Evolutionary conservation across 1,284 basidiomycete species (phyloP).

Genomic region (Leccinum pachyderme): DNA sequence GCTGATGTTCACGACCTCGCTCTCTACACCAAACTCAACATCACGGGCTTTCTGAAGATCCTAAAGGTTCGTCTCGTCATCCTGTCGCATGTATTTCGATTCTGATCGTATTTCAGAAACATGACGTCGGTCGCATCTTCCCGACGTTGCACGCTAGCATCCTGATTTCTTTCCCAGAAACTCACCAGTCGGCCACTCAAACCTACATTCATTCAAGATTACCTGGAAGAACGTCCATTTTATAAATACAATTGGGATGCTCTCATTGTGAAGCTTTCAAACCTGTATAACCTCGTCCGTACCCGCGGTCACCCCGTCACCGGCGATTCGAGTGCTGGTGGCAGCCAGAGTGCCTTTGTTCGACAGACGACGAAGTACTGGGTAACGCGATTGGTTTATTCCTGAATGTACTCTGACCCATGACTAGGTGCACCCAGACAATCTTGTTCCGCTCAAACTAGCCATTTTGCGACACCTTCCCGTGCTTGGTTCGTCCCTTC

Average conservation of each 20-base stretch:
- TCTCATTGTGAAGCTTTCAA: constrained; percentile 95
- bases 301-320: constrained; percentile 93
- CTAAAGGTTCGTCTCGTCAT: constrained; percentile 63
- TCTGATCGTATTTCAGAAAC: constrained; percentile 53
- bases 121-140: constrained; percentile 55
- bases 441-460: constrained; percentile 94
- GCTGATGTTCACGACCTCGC: constrained; percentile 99
- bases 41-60: constrained; percentile 99
- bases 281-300: constrained; percentile 93
- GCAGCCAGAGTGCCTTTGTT: constrained; percentile 95
- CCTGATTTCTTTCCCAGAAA: constrained; percentile 56
- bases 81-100: background rate
- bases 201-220: constrained; percentile 80
- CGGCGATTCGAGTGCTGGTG: constrained; percentile 93
- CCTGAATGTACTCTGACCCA: constrained; percentile 6
- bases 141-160: background rate
- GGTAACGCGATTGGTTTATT: constrained; percentile 49
- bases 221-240: constrained; percentile 93
- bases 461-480: constrained; percentile 93
- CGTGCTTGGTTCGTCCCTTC: constrained; percentile 67
- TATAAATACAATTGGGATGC: constrained; percentile 94
- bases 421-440: constrained; percentile 85
- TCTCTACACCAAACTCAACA: constrained; percentile 92
- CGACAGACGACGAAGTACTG: constrained; percentile 99
- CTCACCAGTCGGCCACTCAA: constrained; percentile 68